phyloP scores from a whole-genome alignment of 371 early-diverging fungal genomes.

The Zychaea mexicana region DNA sequence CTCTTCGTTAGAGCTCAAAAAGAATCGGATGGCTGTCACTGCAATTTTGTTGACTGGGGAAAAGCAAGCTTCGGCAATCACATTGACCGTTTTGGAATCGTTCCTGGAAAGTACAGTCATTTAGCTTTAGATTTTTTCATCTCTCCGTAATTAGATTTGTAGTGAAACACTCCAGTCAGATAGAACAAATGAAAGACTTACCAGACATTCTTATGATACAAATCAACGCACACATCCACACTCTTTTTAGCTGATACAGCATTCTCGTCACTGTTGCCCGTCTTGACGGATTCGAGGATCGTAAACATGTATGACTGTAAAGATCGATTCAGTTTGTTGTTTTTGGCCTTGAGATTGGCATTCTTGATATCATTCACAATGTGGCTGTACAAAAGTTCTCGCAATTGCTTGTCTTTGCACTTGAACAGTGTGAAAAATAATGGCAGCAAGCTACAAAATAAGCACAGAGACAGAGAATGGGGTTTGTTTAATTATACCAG shows the following conservation, averaged over 20 bases:
- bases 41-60: slow-evolving; percentile 87
- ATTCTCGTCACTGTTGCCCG: slow-evolving; percentile 66
- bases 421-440: slow-evolving; percentile 94
- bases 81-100: slow-evolving; percentile 96
- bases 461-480: no score
- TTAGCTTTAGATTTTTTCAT: no score
- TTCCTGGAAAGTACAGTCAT: slow-evolving; percentile 66
- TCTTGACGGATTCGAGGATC: slow-evolving; percentile 67
- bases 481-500: neutral
- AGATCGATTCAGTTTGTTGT: slow-evolving; percentile 94
- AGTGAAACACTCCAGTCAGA: neutral
- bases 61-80: slow-evolving; percentile 95
- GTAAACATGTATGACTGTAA: slow-evolving; percentile 96
- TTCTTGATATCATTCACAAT: slow-evolving; percentile 94
- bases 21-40: slow-evolving; percentile 93
- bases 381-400: slow-evolving; percentile 84
- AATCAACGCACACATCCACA: slow-evolving; percentile 93
- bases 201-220: slow-evolving; percentile 96
- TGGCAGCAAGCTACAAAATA: slow-evolving; percentile 65
- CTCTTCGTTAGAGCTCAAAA: slow-evolving; percentile 81
- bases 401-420: slow-evolving; percentile 88
- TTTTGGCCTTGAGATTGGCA: slow-evolving; percentile 88
- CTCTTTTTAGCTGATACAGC: slow-evolving; percentile 92
- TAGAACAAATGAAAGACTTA: slow-evolving; percentile 22
- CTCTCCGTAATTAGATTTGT: neutral